Base-by-base conservation (phyloP, 768 basidiomycete genomes). In the Grammothele lineata region DNA sequence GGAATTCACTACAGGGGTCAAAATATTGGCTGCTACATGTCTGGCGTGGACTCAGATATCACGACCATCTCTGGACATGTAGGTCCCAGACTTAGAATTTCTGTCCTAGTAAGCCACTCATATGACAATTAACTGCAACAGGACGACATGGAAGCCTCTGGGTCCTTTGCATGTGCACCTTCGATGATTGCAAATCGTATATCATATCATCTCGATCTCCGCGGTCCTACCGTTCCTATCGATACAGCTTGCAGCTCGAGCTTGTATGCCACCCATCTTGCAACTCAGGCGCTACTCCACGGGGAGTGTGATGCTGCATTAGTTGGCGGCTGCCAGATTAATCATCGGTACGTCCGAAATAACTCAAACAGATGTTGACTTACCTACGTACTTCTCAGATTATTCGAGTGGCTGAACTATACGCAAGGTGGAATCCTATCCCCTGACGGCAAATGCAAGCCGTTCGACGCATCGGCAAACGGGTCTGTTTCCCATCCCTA, bases 211-310 rank as follows among this genome's bases (percentile, higher is more conserved):
- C 56, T 73, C 38, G 66, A 71, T 39, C 47, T 70, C 18, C 65
- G 59, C 1, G 76, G 76, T 11, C 78, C 77, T 11, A 79, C 77
- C 4, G 48, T 78, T 26, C 71, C 75, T 4, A 53, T 70, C 0
- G 76, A 79, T 48, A 76, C 73, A 0, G 74, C 74, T 1, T 78
- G 77, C 53, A 76, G 73, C 27, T 77, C 75, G n/a, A 67, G 65
- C 14, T 57, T 72, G n/a, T 69, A 65, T 5, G 73, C 73, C 2
- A 61, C 74, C 37, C 76, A 79, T 57, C 65, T 78, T 14, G 77
- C 72, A 2, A 62, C 76, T 2, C 69, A 71, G 24, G 68, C 73
- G 0, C 60, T 78, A 5, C 60, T 59, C 18, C 59, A 56, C 25
- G 74, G 74, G 1, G 77, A 78, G 33, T 68, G 76, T 25, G 69